Evolutionary conservation across 441 rosid species (phyloP).

Genomic region (Erodium trifolium): DNA sequence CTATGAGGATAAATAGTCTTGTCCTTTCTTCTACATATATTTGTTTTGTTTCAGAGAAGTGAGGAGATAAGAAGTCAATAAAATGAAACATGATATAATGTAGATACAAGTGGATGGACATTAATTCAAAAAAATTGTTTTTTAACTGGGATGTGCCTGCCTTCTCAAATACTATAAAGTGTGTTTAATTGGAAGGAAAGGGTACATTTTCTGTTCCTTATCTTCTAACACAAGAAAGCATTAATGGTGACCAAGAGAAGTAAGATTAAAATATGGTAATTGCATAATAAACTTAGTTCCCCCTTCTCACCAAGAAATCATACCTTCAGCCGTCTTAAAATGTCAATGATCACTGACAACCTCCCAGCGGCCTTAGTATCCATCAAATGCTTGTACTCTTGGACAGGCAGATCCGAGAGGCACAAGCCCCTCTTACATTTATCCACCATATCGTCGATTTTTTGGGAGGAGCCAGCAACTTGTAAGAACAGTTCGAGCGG

Average conservation of each 20-base stretch:
- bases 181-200: background rate
- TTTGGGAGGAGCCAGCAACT: constrained; percentile 67
- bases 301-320: constrained; percentile 6
- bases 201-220: background rate
- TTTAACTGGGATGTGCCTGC: background rate
- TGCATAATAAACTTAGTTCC: constrained; percentile 5
- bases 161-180: background rate
- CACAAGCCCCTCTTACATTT: constrained; percentile 65
- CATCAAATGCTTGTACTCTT: constrained; percentile 69
- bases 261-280: background rate
- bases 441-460: constrained; percentile 61
- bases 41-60: background rate
- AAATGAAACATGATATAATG: background rate
- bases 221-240: background rate
- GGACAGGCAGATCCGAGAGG: constrained; percentile 63
- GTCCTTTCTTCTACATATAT: background rate
- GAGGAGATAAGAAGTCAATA: background rate
- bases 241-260: background rate
- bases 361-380: constrained; percentile 77
- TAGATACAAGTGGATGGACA: background rate
- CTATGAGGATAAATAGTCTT: background rate
- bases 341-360: constrained; percentile 68
- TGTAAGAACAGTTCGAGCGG: constrained; percentile 83
- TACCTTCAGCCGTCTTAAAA: constrained; percentile 88
- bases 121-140: background rate